phyloP scores from a whole-genome alignment of 805 yeast genomes.

The Suhomyces sp. region DNA sequence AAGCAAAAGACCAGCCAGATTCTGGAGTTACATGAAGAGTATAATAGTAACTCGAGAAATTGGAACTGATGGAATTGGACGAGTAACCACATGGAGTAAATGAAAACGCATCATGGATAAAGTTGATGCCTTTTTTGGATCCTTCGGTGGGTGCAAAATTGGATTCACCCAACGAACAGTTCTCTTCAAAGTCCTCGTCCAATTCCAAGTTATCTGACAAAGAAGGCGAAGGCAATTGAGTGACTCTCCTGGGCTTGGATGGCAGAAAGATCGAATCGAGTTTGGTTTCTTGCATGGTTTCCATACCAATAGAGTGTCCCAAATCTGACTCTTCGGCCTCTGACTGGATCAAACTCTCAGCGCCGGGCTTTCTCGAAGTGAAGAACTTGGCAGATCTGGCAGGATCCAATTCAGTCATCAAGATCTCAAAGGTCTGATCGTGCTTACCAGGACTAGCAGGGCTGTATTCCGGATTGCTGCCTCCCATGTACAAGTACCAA shows the following conservation, averaged over 20 bases:
- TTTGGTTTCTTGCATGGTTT: slow-evolving; percentile 60
- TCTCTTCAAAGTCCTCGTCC: slow-evolving; percentile 13
- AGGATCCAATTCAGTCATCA: slow-evolving; percentile 82
- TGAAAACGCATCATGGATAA: slow-evolving; percentile 80
- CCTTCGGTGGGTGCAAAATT: not conserved
- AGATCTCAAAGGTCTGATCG: slow-evolving; percentile 81
- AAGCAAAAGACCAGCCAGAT: slow-evolving; percentile 90
- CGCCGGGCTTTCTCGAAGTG: slow-evolving; percentile 47
- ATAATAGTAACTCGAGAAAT: slow-evolving; percentile 49
- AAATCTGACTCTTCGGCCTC: slow-evolving; percentile 56
- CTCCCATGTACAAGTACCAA: slow-evolving; percentile 84
- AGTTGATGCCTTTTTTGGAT: slow-evolving; percentile 16
- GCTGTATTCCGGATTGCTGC: slow-evolving; percentile 18
- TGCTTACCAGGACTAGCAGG: slow-evolving; percentile 5
- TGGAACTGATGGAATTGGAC: slow-evolving; percentile 71
- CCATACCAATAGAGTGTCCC: slow-evolving; percentile 78
- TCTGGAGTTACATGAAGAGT: slow-evolving; percentile 96
- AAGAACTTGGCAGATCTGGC: slow-evolving; percentile 56
- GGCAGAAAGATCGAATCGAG: slow-evolving; percentile 49
- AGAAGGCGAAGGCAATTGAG: slow-evolving; percentile 36
- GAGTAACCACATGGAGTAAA: slow-evolving; percentile 95
- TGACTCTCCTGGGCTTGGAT: slow-evolving; percentile 5
- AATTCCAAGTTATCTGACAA: slow-evolving; percentile 22
- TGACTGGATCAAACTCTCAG: slow-evolving; percentile 33
- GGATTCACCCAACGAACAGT: not conserved